Base-by-base conservation (phyloP, 1,284 basidiomycete genomes). In the Ganoderma resinaceum region DNA sequence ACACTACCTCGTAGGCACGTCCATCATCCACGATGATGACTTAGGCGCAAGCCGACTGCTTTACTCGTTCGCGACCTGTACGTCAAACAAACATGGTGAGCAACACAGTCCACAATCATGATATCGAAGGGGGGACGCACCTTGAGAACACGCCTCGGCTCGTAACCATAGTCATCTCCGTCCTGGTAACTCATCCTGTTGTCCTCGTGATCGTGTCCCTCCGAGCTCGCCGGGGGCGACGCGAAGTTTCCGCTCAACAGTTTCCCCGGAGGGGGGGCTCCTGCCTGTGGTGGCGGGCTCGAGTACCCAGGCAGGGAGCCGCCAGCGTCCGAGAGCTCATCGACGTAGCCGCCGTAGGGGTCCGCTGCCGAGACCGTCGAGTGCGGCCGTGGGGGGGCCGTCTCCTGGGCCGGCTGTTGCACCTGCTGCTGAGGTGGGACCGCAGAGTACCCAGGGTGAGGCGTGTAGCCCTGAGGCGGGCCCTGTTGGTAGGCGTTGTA, bases 121-220 rank as follows among this genome's bases (percentile, higher is more conserved):
- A 58, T 11, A 55, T 31, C 26, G 29, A 20, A 31, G 29, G 29
- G 20, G 29, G 37, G 12, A 73, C 81, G 46, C 55, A 86, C 85
- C 83, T 85, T 85, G 62, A 87, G 75, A 57, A 86, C 83, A 69
- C 83, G 69, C 62, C 73, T 65, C 70, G 70, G 78, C 70, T 76
- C 80, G 68, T 78, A 78, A 37, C 77, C 80, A 67, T 84, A 81
- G 52, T 82, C 82, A 52, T 82, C 80, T 37, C 82, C 80, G 55
- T 83, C 81, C 38, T 77, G 71, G 35, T 82, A 61, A 70, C 78
- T 80, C 75, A 67, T 70, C 29, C 77, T 73, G 31, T 70, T 67
- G n/a, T 77, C 75, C 65, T 71, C 74, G 2, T 73, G 77, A n/a
- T 72, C 75, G 37, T 77, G 75, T 23, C 76, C 75, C 62, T 79